Evolutionary conservation across 2,329 filamentous ascomycete genomes (phyloP), one percentile per base, ranked within the genome.

Genomic region (Bisporella sp.): DNA sequence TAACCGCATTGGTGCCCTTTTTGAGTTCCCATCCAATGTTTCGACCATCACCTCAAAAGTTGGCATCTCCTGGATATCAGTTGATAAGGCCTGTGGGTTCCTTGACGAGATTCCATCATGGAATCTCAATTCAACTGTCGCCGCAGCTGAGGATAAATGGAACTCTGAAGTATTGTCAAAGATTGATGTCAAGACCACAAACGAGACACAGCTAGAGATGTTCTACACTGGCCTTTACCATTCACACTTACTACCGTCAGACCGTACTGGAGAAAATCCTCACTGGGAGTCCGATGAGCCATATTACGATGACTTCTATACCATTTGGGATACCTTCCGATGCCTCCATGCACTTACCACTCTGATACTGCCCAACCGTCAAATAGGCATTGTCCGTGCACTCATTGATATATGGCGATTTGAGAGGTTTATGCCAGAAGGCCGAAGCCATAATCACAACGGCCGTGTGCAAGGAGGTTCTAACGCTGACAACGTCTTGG

Each of bases 381-480:
- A 21, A 2, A 30, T 30, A 30, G 42, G 29, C 11, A 45, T 45
- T 30, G 29, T 45, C 12, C 30, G 29, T 8, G 11, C 13, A 30
- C 42, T 45, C 4, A 45, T 45, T 3, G 42, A 45, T 45, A 79
- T 85, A 57, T 88, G 79, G 77, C 71, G 79, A 49, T 68, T 81
- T 53, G 80, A 82, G 5, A 81, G 81, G 4, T 87, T 76, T 57
- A 70, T 90, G 5, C 86, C 86, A 0, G 86, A 90, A 62, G 89
- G 85, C 56, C 78, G 84, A 35, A 89, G 89, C 84, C 82, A 76
- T 5, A 72, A 88, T 1, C 86, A 79, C 63, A 86, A 85, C 62
- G 86, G 86, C 0, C 84, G 77, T 60, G 87, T 84, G 0, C 86
- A 89, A 68, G 85, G 86, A 8, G 87, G 86, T 0, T 87, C 83